Evolutionary conservation across 2,329 filamentous ascomycete species (phyloP), one percentile per base, ranked within the genome.

Genomic region (Fusarium pseudonygamai): DNA sequence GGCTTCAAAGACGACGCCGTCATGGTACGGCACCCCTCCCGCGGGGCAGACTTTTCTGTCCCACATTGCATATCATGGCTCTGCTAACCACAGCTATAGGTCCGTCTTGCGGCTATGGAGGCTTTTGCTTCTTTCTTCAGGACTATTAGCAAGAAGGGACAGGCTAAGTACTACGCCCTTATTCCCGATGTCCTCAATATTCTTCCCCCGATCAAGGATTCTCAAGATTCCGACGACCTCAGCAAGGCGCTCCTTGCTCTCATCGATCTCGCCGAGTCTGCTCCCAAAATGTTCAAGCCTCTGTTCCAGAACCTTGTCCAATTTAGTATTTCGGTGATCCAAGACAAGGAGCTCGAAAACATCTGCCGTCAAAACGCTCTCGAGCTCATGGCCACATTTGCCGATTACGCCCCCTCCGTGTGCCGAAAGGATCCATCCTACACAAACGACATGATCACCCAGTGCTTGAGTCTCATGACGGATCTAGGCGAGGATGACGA

Each of bases 321-420:
- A 77, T 98, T 99, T 84, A 96, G 93, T 81, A 91, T 98, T 68
- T 94, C 93, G 12, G 95, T 98, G 65, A 93, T 99, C 76, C 93
- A 97, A 78, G 96, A 99, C 82, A 98, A 98, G 85, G 95, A 98
- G 70, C 88, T 99, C 28, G 93, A 92, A 71, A 95, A 97, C 79
- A 89, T 95, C 75, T 93, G 94, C 70, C 91, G 96, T 68, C 96
- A 99, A 82, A 98, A 98, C 80, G 95, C 96, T 1, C 87, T 99
- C 46, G 96, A 99, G 82, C 89, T 99, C 63, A 97, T 99, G 94
- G 95, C 95, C 32, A 99, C 96, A 0, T 99, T 99, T 81, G 95
- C 96, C 74, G 96, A 99, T 80, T 96, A 96, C 78, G 93, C 94
- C 2, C 95, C 96, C 9, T 92, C 93, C 42, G 96, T 98, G 91